Percentiles rank a stretch among this genome's conserved stretches.
Evolutionary conservation across 202 grass and related monocot species (phyloP).

Genomic region (Setaria italica): DNA sequence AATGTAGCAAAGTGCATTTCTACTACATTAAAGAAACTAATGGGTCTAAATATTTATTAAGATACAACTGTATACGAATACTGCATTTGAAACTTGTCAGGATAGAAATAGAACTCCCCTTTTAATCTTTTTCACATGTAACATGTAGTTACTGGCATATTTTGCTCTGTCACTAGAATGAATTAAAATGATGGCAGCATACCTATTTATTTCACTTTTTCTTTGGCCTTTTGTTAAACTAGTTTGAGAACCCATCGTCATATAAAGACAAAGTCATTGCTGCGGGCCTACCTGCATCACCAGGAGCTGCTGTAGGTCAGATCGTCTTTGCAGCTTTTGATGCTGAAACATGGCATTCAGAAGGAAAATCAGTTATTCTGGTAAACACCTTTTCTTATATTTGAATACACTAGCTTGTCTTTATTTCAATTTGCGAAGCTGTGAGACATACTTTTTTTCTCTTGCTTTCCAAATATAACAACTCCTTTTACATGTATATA

Average conservation of each 20-base stretch:
- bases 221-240: slow-evolving; percentile 19
- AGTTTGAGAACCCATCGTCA: slow-evolving; percentile 83
- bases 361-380: slow-evolving; percentile 89
- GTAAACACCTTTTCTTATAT: slow-evolving; percentile 38
- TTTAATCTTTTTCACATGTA: background rate
- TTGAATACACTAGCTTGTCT: background rate
- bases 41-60: background rate
- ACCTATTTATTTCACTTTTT: background rate
- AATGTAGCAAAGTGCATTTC: background rate
- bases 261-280: slow-evolving; percentile 78
- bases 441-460: background rate
- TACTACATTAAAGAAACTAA: background rate
- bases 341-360: slow-evolving; percentile 87
- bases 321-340: slow-evolving; percentile 84
- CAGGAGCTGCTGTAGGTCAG: slow-evolving; percentile 88
- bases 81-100: background rate
- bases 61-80: background rate
- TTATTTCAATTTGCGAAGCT: slow-evolving; percentile 1
- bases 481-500: background rate
- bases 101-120: background rate
- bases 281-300: slow-evolving; percentile 88
- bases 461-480: background rate
- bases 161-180: background rate
- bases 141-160: background rate
- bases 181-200: background rate